Conservation (phyloP, 306 rosid species). For the Vigna mungo region DNA sequence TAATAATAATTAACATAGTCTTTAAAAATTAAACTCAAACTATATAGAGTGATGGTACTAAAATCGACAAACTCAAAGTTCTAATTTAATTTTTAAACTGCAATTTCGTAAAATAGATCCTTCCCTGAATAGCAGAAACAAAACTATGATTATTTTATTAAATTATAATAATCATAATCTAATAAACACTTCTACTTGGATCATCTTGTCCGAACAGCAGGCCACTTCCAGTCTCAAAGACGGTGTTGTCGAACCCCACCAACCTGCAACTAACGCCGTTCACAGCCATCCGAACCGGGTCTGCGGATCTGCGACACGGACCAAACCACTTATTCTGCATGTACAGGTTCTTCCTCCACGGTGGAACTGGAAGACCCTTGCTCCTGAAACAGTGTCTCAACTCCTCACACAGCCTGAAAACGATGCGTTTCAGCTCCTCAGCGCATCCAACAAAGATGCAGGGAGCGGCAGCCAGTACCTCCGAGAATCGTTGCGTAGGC, state of each 20-base stretch:
- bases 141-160: not conserved
- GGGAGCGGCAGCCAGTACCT: slow-evolving; percentile 52
- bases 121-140: too few species aligned
- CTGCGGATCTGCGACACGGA: slow-evolving; percentile 54
- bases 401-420: slow-evolving; percentile 54
- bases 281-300: slow-evolving; percentile 11
- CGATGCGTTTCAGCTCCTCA: slow-evolving; percentile 59
- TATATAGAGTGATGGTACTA: too few species aligned
- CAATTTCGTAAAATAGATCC: too few species aligned
- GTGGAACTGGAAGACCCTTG: slow-evolving; percentile 63
- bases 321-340: slow-evolving; percentile 81
- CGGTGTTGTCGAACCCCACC: slow-evolving; percentile 63
- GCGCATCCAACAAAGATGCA: slow-evolving; percentile 51
- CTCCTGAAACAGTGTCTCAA: slow-evolving; percentile 62
- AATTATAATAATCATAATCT: not conserved
- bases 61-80: too few species aligned
- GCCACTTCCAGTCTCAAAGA: slow-evolving; percentile 24
- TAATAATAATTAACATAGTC: too few species aligned
- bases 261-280: slow-evolving; percentile 51
- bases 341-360: slow-evolving; percentile 78
- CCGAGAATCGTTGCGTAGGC: slow-evolving; percentile 57
- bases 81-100: too few species aligned
- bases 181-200: not conserved
- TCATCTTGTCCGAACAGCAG: slow-evolving; percentile 47
- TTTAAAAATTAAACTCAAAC: too few species aligned